Evolutionary conservation across 495 filamentous ascomycete species (phyloP), one percentile per base, ranked within the genome.

Genomic region (Aspergillus saccharolyticus): DNA sequence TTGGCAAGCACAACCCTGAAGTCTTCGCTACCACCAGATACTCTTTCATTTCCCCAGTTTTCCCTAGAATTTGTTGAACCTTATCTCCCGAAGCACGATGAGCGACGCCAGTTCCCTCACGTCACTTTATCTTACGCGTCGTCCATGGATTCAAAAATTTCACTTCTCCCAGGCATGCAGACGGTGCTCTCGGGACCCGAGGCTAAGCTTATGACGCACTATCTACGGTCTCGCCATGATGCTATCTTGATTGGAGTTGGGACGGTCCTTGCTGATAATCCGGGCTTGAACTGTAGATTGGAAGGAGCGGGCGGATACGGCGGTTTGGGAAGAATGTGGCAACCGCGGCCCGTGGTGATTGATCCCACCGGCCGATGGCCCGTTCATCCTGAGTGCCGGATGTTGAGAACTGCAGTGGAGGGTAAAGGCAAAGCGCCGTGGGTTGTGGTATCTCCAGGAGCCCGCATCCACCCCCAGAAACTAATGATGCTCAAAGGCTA

Each of bases 161-260:
- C 90, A 10, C 78, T 93, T 15, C 75, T 83, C 0, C 88, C 89
- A 0, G 90, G 90, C 16, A 78, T 81, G 57, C 88, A 85, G 60
- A 96, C 91, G 1, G 72, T 80, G 0, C 81, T 96, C 5, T 96
- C 92, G 7, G 90, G 91, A 22, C 83, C 85, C 1, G 77, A 85
- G 61, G 85, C 90, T 15, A 96, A 96, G 68, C 79, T 87, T 52
- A 90, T 97, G 87, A 96, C 92, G 0, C 92, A 97, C 68, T 90
- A 87, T 68, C 80, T 97, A 17, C 88, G 92, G 54, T 83, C 84
- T 6, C 80, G 79, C 14, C 91, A 97, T 70, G 84, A 89, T 59
- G 90, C 89, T 15, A 95, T 97, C 54, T 75, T 93, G 12, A 76
- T 97, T 20, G 92, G 92, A 10, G 86, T 88, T 8, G 86, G 88